Base-by-base conservation (phyloP, 2,329 filamentous ascomycete species). In the Hirsutella thompsonii region DNA sequence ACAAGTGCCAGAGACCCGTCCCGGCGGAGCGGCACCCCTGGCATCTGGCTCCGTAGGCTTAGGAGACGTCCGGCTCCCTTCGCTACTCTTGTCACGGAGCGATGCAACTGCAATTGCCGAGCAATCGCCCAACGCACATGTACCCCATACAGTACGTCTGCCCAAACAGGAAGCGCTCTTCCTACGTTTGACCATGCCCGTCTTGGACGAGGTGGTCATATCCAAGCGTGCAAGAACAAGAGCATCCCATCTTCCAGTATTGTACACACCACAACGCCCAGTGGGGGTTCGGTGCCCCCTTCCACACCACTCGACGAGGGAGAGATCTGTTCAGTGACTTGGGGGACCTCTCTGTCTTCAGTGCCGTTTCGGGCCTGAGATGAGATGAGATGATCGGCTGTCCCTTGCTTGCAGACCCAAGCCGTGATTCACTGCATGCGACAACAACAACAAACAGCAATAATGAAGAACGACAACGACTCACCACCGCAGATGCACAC, bases 341-440 rank as follows among this genome's bases (percentile, higher is more conserved):
- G 23, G 40, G n/a, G 21, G 36, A 34, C 21, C 32, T 10, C 23
- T 19, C 30, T 36, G 37, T 38, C 41, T 39, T 38, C 37, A 36
- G 33, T 29, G 23, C 39, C 36, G 36, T 35, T 38, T 38, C 21
- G 28, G n/a, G 40, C 40, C 21, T 26, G 36, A 36, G 36, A 36
- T 39, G 41, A 39, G 41, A 42, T 42, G 37, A 39, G 41, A 42
- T 42, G 41, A 42, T 42, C 41, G 41, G 19, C 30, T 30, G 37
- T 32, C 41, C 41, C 37, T 42, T 42, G 41, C 40, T 38, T 42
- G 36, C 40, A 38, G 30, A 29, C 34, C 5, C 18, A 20, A 36
- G 18, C 35, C 20, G 35, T 36, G 19, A 23, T 34, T 18, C 32
- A 34, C 32, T 20, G 34, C 11, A 16, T 9, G 34, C 34, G 34